Evolutionary conservation across 345 rosid species (phyloP).

Genomic region (Psidium guajava): DNA sequence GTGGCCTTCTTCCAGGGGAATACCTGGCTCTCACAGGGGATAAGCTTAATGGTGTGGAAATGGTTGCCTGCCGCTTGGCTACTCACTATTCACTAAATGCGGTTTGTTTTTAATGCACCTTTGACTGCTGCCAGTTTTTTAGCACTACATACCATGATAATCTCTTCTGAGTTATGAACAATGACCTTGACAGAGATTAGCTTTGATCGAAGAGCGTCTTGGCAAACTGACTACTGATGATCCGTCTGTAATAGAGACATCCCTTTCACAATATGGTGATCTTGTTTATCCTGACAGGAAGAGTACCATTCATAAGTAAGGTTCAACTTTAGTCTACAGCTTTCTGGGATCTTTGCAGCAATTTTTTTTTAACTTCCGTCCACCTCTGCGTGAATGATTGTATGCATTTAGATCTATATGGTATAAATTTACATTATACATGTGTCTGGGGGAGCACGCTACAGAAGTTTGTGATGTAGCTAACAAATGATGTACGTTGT

Average conservation of each 20-base stretch:
- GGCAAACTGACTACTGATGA: constrained; percentile 78
- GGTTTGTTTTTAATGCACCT: constrained; percentile 5
- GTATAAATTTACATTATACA: background rate
- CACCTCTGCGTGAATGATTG: background rate
- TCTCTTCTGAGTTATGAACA: background rate
- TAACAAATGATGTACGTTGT: constrained; percentile 43
- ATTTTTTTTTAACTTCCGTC: background rate
- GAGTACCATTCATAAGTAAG: constrained; percentile 21
- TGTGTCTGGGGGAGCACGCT: background rate
- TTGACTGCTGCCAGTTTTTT: background rate
- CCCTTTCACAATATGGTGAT: constrained; percentile 88
- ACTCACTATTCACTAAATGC: constrained; percentile 44
- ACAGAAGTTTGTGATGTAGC: constrained; percentile 16
- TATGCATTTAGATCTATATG: background rate
- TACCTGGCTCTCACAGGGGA: constrained; percentile 88
- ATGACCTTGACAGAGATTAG: constrained; percentile 49
- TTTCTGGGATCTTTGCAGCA: too few relatives aligned
- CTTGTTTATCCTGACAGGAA: constrained; percentile 62
- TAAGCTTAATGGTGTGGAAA: constrained; percentile 76
- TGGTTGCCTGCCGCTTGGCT: constrained; percentile 94
- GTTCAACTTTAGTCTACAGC: background rate
- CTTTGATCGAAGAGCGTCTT: constrained; percentile 64
- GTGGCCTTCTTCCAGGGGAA: constrained; percentile 43
- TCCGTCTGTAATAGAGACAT: constrained; percentile 52
- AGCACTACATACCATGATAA: background rate